phyloP scores from a whole-genome alignment of 2,329 filamentous ascomycete species.

The Stagonosporopsis tanaceti region DNA sequence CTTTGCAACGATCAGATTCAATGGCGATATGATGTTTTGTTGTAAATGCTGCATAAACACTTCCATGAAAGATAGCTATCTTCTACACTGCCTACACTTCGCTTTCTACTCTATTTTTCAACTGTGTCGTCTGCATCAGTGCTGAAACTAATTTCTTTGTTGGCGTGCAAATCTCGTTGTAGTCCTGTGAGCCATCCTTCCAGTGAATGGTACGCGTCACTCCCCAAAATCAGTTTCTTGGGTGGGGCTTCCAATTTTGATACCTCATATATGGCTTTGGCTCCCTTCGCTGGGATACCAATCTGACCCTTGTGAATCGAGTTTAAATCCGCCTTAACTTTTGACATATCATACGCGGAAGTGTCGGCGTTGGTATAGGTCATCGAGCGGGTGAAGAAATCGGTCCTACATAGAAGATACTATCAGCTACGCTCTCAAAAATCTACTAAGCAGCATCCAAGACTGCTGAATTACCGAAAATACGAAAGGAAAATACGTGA shows the following conservation, averaged over 20 bases:
- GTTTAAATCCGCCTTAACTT: neutral
- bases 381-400: conserved; percentile 7
- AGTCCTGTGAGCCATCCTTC: conserved; percentile 1
- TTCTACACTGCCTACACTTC: neutral
- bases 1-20: too few species aligned
- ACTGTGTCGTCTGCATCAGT: conserved; percentile 4
- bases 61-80: neutral
- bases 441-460: neutral
- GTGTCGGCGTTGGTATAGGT: conserved; percentile 1
- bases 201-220: conserved; percentile 1
- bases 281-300: neutral
- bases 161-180: neutral
- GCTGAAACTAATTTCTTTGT: conserved; percentile 4
- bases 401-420: neutral
- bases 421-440: neutral
- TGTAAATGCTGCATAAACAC: neutral
- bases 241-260: neutral
- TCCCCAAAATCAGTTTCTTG: conserved; percentile 1
- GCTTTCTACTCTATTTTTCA: neutral
- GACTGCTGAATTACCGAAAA: neutral
- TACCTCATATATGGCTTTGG: conserved; percentile 5
- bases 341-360: conserved; percentile 5
- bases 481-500: neutral
- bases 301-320: neutral
- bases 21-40: too few species aligned